These are phyloP conservation scores for Penstemon eatonii DNA, from an alignment of 257 asterid species.

Conservation along the genomic window DNA sequence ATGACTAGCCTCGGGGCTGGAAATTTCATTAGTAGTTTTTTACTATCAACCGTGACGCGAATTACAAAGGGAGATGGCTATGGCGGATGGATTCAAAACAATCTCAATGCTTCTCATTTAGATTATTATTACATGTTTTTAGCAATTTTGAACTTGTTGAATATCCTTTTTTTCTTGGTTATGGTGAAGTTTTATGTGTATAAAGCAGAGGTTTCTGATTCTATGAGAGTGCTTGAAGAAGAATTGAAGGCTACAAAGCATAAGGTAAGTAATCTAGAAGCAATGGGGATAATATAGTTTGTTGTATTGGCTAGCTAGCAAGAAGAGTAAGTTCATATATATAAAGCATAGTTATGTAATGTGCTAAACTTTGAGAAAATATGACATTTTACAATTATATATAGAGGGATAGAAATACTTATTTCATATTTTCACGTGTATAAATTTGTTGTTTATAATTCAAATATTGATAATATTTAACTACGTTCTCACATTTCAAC, in stretches of 20 bases:
- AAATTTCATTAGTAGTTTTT: conserved; percentile 66
- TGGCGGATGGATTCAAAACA: conserved; percentile 69
- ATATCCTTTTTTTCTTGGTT: conserved; percentile 52
- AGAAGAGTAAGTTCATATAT: neutral
- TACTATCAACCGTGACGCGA: conserved; percentile 52
- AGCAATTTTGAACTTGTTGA: conserved; percentile 50
- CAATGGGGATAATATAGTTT: neutral
- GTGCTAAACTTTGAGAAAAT: neutral
- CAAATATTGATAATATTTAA: no score
- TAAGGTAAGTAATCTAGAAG: conserved; percentile 24
- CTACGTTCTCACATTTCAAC: no score
- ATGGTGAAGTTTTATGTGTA: conserved; percentile 62
- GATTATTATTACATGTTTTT: conserved; percentile 71
- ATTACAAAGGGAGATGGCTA: conserved; percentile 53
- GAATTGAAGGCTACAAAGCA: conserved; percentile 43
- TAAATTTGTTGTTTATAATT: no score
- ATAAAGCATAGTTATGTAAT: no score
- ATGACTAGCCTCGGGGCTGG: conserved; percentile 69
- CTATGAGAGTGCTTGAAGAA: conserved; percentile 55
- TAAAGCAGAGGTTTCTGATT: conserved; percentile 75
- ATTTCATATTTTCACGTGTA: no score
- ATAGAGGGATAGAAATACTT: neutral
- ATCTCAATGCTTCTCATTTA: conserved; percentile 72
- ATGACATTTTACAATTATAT: neutral
- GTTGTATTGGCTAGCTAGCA: conserved; percentile 4